Evolutionary conservation across 2,329 filamentous ascomycete species (phyloP), one percentile per base, ranked within the genome.

Genomic region (Stagonosporopsis cucurbitacearum): DNA sequence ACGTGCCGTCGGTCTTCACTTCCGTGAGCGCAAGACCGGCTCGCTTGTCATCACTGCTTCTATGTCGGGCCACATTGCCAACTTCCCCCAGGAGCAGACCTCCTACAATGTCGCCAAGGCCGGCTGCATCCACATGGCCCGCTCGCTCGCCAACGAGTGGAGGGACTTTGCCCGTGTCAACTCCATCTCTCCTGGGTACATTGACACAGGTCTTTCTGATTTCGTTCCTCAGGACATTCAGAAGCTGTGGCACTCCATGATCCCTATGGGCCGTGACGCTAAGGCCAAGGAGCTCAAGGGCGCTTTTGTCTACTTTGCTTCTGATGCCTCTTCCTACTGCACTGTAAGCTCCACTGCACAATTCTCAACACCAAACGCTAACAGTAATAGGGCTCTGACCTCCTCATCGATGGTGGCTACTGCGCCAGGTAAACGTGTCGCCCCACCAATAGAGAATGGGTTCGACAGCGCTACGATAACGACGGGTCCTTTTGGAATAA

Each of bases 21-120:
- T 88, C 82, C 86, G 86, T 76, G 78, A 87, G 77, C 82, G 84
- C 59, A 84, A 85, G 65, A 86, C 79, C 42, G 87, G 87, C 45
- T 85, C 81, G 58, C 83, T 89, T 72, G 80, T 89, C 75, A 86
- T 88, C 73, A 89, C 87, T 35, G 81, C 86, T n/a, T 85, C 82
- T 65, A 89, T 94, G 90, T 91, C 88, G 45, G 91, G 90, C 63
- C 86, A 86, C 78, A 86, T 94, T 62, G 90, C 92, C 82, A 94
- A 94, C 85, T 92, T 88, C 80, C 90, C 86, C 25, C 86, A 88
- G 75, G 85, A 88, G 75, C 86, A 89, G 69, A 71, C 70, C 56
- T 72, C 72, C 22, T 76, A 75, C 70, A 76, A 77, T 66, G 74
- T 77, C 57, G 71, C 86, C 61, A 89, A 89, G 80, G 86, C 87